Conservation (phyloP, 2,329 filamentous ascomycete species). For the Neopestalotiopsis clavispora region DNA sequence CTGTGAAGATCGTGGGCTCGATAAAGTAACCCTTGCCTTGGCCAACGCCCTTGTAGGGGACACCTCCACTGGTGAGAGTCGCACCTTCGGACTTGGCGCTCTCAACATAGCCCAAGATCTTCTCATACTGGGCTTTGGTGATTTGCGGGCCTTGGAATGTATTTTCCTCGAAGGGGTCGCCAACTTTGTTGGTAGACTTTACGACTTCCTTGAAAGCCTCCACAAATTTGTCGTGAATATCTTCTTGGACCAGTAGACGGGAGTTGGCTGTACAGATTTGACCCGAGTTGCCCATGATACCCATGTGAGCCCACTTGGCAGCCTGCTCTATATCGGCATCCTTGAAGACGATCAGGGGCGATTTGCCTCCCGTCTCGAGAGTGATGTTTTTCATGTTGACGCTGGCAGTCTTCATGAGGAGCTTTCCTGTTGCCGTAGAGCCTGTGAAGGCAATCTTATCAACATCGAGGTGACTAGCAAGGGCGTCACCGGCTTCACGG, state of each 20-base stretch:
- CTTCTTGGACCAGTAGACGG: constrained; percentile 67
- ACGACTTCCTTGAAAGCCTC: constrained; percentile 64
- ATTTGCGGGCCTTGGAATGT: constrained; percentile 80
- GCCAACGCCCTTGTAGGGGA: constrained; percentile 35
- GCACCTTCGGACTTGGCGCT: constrained; percentile 74
- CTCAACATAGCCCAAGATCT: constrained; percentile 73
- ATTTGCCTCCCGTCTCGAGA: constrained; percentile 71
- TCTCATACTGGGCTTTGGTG: constrained; percentile 72
- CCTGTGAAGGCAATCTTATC: constrained; percentile 84
- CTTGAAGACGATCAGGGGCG: constrained; percentile 66
- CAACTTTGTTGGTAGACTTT: constrained; percentile 64
- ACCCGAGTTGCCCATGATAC: constrained; percentile 65
- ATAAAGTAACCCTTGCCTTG: constrained; percentile 51
- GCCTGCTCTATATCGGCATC: constrained; percentile 71
- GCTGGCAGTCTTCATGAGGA: constrained; percentile 79
- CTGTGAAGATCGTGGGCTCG: constrained; percentile 50
- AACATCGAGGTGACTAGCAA: constrained; percentile 71
- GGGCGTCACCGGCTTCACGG: constrained; percentile 68
- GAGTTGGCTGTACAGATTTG: constrained; percentile 71
- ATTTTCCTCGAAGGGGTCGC: constrained; percentile 70
- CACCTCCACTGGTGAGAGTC: constrained; percentile 66
- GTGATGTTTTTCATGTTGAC: constrained; percentile 70
- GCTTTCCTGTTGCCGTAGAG: constrained; percentile 71
- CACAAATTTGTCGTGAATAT: constrained; percentile 67
- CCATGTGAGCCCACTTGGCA: constrained; percentile 60